These are phyloP conservation scores for Cinnamomum micranthum DNA, from an alignment of 164 flowering plant species.

Conservation along the genomic window DNA sequence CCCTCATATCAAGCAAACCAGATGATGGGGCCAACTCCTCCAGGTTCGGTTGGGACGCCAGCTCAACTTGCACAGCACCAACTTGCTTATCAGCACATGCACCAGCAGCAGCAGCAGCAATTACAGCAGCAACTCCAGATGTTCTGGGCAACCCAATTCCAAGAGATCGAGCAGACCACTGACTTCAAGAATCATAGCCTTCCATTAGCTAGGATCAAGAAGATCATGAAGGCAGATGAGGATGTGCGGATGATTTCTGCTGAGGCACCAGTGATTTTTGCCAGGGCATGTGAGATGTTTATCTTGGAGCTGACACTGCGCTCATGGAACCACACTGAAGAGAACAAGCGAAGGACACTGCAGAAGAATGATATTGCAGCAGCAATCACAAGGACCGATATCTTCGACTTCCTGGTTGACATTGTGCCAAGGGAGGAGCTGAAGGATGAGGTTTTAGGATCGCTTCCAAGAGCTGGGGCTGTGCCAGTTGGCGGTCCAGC, in stretches of 20 bases:
- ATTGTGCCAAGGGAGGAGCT: constrained; percentile 77
- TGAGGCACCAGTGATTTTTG: constrained; percentile 75
- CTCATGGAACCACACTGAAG: constrained; percentile 80
- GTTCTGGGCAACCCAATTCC: constrained; percentile 63
- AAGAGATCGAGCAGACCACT: constrained; percentile 60
- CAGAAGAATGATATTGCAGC: constrained; percentile 86
- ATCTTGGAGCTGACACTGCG: constrained; percentile 70
- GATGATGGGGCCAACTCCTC: constrained; percentile 38
- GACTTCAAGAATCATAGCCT: constrained; percentile 81
- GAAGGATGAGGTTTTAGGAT: constrained; percentile 56
- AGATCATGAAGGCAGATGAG: constrained; percentile 87
- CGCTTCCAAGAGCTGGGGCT: constrained; percentile 42
- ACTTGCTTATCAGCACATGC: constrained; percentile 65
- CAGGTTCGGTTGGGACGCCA: constrained; percentile 35
- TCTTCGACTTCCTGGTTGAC: constrained; percentile 79
- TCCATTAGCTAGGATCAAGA: constrained; percentile 79
- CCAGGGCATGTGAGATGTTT: constrained; percentile 90
- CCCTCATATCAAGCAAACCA: constrained; percentile 45
- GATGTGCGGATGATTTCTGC: constrained; percentile 86
- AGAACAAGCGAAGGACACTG: constrained; percentile 73
- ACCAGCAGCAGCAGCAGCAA: constrained; percentile 67
- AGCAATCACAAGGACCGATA: constrained; percentile 72
- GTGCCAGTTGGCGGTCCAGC: constrained; percentile 54
- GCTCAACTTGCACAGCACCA: constrained; percentile 55
- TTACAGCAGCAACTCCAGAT: constrained; percentile 61